Percentiles rank a stretch among this genome's conserved stretches.
These are phyloP conservation scores for Plasmodium sp. DNA, from an alignment of 169 alveolate genomes.

Conservation along the genomic window DNA sequence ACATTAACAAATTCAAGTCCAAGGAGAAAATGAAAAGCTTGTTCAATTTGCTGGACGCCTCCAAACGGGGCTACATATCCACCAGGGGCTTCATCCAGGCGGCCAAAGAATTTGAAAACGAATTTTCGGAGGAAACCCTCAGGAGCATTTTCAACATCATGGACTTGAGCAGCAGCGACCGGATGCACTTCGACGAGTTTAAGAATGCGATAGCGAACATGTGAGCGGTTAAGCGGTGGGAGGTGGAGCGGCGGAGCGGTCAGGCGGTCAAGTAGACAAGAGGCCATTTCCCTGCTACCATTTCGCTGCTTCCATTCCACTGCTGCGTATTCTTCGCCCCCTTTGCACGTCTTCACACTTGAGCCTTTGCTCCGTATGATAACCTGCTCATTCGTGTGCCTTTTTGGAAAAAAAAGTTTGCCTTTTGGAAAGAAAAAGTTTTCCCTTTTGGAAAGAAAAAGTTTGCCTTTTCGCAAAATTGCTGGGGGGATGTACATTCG, in stretches of 20 bases:
- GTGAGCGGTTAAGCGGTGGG: neutral
- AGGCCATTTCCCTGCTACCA: neutral
- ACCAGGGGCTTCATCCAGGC: constrained; percentile 22
- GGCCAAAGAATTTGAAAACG: constrained; percentile 69
- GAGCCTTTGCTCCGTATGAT: neutral
- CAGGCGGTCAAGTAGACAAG: neutral
- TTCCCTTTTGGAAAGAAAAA: no score
- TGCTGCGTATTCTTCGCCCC: neutral
- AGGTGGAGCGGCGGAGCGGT: neutral
- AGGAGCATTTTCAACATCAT: constrained; percentile 34
- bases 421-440: no score
- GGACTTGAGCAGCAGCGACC: constrained; percentile 14
- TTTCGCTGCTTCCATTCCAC: neutral
- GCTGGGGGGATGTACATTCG: neutral
- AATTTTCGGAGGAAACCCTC: constrained; percentile 35
- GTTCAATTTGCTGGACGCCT: constrained; percentile 32
- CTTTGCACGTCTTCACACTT: neutral
- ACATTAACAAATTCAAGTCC: constrained; percentile 59
- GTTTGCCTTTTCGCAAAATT: neutral
- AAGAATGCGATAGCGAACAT: constrained; percentile 56
- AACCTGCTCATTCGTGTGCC: neutral
- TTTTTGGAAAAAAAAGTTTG: neutral
- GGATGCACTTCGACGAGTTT: constrained; percentile 43
- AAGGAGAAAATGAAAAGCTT: constrained; percentile 41
- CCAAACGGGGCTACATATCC: constrained; percentile 43